Evolutionary conservation across 2,329 filamentous ascomycete genomes (phyloP), one percentile per base, ranked within the genome.

Genomic region (Colletotrichum orchidophilum): DNA sequence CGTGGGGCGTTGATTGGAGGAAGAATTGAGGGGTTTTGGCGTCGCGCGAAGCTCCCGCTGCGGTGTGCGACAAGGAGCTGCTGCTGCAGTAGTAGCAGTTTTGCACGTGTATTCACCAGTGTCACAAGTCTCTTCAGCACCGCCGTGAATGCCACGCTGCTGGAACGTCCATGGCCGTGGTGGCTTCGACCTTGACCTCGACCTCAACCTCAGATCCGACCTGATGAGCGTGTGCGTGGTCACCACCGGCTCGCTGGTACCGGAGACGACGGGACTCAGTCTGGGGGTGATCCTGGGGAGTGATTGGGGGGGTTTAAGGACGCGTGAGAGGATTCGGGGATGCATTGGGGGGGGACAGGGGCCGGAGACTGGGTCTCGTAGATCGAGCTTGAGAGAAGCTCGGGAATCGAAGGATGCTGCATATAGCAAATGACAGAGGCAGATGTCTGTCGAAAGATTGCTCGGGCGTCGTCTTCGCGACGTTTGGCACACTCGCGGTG

Each of bases 11-110:
- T 64, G 62, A 73, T 73, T 73, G 72, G 72, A 73, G 72, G 72
- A 73, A 70, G 24, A 70, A 73, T 73, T 73, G 70, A 65, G 72
- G 70, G 72, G 72, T 70, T 59, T 64, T 15, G 21, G 61, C 9
- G 13, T 15, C 54, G 55, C 12, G 27, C 46, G 54, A 21, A 31
- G 33, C 58, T 50, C 13, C 58, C 11, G 24, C 27, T 35, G 63
- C 54, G 27, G 52, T 3, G 15, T 13, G 52, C 52, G 35, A 31
- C 31, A 5, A 21, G 42, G n/a, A 29, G 24, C 12, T 11, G 42
- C 46, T 21, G 49, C 26, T n/a, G n/a, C n/a, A n/a, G n/a, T n/a
- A n/a, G n/a, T n/a, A n/a, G n/a, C n/a, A n/a, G 50, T 53, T 53
- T 53, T 46, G 39, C 39, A 46, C 39, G 39, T 46, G 39, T 46